These are phyloP conservation scores for Microcyclosporella mali DNA, from an alignment of 2,329 filamentous ascomycete species.

Conservation along the genomic window DNA sequence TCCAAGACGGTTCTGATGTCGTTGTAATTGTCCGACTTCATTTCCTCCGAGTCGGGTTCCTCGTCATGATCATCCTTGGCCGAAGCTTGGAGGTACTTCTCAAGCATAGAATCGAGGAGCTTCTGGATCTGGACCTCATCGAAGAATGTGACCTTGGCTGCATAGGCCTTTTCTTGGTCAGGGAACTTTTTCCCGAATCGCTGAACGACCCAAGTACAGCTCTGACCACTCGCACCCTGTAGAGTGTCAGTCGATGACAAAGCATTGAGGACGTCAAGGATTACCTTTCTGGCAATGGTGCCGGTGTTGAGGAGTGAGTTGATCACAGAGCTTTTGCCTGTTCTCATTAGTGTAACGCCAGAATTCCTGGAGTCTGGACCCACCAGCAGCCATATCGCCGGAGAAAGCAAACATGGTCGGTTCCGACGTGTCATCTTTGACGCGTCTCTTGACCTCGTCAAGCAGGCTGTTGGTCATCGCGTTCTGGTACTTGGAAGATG, in stretches of 20 bases:
- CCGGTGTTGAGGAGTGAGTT: slow-evolving; percentile 20
- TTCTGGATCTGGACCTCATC: too few species aligned
- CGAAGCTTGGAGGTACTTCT: not conserved
- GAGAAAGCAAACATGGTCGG: slow-evolving; percentile 9
- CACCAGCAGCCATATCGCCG: slow-evolving; percentile 18
- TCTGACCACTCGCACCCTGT: slow-evolving; percentile 15
- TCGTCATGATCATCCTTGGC: not conserved
- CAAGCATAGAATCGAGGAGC: not conserved
- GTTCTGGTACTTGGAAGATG: slow-evolving; percentile 8
- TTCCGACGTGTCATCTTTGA: not conserved
- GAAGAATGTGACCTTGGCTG: slow-evolving; percentile 18
- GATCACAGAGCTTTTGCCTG: slow-evolving; percentile 21
- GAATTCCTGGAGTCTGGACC: not conserved
- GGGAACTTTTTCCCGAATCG: slow-evolving; percentile 6
- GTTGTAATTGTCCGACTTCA: slow-evolving; percentile 1
- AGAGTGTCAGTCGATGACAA: slow-evolving; percentile 4
- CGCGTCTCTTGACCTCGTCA: not conserved
- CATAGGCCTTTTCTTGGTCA: slow-evolving; percentile 15
- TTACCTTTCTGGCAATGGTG: slow-evolving; percentile 18
- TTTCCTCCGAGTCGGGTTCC: not conserved
- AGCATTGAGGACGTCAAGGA: too few species aligned
- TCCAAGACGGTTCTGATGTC: slow-evolving; percentile 3
- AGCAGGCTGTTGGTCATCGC: slow-evolving; percentile 5
- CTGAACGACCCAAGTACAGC: slow-evolving; percentile 19
- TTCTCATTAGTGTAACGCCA: slow-evolving; percentile 2